Evolutionary conservation across 495 filamentous ascomycete genomes (phyloP).

Genomic region (Rostrohypoxylon terebratum): DNA sequence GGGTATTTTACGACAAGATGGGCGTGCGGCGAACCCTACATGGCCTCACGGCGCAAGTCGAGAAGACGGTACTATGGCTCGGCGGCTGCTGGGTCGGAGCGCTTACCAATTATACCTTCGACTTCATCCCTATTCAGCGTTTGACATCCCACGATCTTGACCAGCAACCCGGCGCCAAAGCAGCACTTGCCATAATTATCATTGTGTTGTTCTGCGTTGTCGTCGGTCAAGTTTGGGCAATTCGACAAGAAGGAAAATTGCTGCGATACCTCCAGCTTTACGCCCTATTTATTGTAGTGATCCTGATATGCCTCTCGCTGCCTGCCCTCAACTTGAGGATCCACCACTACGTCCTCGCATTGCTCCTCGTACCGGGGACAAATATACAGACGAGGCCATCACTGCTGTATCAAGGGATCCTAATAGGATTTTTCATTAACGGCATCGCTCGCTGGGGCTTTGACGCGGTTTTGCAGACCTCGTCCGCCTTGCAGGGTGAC

Average conservation of each 20-base stretch:
- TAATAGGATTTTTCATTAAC: conserved; percentile 91
- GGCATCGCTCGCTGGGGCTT: conserved; percentile 95
- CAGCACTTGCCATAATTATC: conserved; percentile 75
- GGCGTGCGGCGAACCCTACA: conserved; percentile 61
- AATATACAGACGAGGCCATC: conserved; percentile 82
- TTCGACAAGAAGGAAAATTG: conserved; percentile 78
- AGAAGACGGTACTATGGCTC: conserved; percentile 80
- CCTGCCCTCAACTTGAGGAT: conserved; percentile 89
- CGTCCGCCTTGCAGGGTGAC: conserved; percentile 74
- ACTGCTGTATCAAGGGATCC: conserved; percentile 85
- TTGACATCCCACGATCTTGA: conserved; percentile 80
- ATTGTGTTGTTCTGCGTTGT: conserved; percentile 69
- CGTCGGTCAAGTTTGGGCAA: conserved; percentile 76
- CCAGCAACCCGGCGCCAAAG: conserved; percentile 79
- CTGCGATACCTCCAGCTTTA: conserved; percentile 80
- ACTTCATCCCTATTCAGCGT: conserved; percentile 83
- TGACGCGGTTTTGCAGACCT: conserved; percentile 88
- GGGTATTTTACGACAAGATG: conserved; percentile 80
- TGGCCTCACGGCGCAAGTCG: conserved; percentile 72
- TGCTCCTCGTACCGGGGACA: conserved; percentile 84
- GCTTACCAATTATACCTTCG: conserved; percentile 85
- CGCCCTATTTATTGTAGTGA: conserved; percentile 63
- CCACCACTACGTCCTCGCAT: conserved; percentile 93
- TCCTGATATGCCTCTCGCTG: conserved; percentile 74
- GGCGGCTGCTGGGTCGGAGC: conserved; percentile 81